Evolutionary conservation across 2,329 filamentous ascomycete species (phyloP).

Genomic region (Calonectria henricotiae): DNA sequence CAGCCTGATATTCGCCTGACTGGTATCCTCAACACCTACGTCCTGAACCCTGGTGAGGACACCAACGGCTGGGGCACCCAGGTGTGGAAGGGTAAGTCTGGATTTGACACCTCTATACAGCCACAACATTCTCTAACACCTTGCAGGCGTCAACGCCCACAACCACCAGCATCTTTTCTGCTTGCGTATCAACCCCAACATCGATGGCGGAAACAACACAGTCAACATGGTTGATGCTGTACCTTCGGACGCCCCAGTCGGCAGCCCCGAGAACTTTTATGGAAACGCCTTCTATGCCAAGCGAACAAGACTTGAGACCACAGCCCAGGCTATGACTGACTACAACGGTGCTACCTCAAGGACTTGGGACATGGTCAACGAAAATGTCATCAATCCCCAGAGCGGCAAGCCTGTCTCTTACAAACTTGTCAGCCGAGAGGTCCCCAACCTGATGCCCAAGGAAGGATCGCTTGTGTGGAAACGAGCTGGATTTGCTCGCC

Average conservation of each 20-base stretch:
- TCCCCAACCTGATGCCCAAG: constrained; percentile 85
- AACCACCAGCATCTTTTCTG: constrained; percentile 98
- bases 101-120: background rate
- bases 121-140: background rate
- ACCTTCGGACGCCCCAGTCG: constrained; percentile 80
- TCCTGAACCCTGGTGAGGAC: constrained; percentile 85
- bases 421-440: constrained; percentile 91
- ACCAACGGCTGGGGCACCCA: constrained; percentile 91
- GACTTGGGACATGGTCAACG: constrained; percentile 94
- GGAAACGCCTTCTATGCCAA: constrained; percentile 93
- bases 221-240: constrained; percentile 87
- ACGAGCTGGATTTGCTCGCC: constrained; percentile 87
- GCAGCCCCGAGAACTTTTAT: constrained; percentile 87
- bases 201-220: constrained; percentile 89
- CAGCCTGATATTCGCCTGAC: constrained; percentile 94
- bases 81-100: constrained; percentile 76
- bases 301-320: constrained; percentile 84
- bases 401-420: constrained; percentile 89
- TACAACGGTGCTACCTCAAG: constrained; percentile 86
- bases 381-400: constrained; percentile 86
- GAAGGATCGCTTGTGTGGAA: constrained; percentile 89
- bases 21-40: constrained; percentile 93
- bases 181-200: constrained; percentile 87
- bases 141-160: constrained; percentile 80
- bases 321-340: constrained; percentile 79